These are phyloP conservation scores for Tricholomella constricta DNA, from an alignment of 768 basidiomycete species.

Conservation along the genomic window DNA sequence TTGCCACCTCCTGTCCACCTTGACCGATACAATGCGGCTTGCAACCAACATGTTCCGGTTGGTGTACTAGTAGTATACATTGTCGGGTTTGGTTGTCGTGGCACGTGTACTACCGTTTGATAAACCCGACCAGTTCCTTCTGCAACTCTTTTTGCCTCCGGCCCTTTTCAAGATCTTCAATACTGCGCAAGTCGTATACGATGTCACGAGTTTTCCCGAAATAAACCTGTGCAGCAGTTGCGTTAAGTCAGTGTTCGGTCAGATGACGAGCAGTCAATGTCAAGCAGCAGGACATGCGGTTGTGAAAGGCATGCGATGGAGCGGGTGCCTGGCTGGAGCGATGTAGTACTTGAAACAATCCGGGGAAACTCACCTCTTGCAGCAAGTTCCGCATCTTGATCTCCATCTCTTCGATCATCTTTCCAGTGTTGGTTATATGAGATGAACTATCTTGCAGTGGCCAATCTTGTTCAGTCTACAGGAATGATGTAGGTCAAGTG, in stretches of 20 bases:
- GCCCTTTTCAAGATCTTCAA: constrained; percentile 83
- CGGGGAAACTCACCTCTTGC: constrained; percentile 61
- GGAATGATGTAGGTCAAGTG: background rate
- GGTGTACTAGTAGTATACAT: constrained; percentile 2
- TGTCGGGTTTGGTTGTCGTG: background rate
- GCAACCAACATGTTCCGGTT: too few species aligned
- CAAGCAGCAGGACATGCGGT: background rate
- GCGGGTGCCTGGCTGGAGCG: background rate
- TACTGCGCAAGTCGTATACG: constrained; percentile 86
- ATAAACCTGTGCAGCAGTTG: constrained; percentile 60
- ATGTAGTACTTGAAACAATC: background rate
- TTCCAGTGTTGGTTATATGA: constrained; percentile 93
- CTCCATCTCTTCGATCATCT: constrained; percentile 98
- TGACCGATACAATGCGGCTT: background rate
- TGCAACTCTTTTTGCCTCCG: constrained; percentile 83
- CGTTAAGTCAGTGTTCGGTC: background rate
- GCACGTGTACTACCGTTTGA: constrained; percentile 58
- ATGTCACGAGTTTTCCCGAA: constrained; percentile 97
- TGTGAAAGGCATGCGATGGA: background rate
- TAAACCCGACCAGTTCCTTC: constrained; percentile 87
- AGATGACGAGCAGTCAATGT: background rate
- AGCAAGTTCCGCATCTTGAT: constrained; percentile 97
- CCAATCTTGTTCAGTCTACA: constrained; percentile 83
- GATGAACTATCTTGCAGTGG: constrained; percentile 77
- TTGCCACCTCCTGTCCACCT: background rate